phyloP scores from a whole-genome alignment of 2,329 filamentous ascomycete genomes.

The Alternaria brassicicola region DNA sequence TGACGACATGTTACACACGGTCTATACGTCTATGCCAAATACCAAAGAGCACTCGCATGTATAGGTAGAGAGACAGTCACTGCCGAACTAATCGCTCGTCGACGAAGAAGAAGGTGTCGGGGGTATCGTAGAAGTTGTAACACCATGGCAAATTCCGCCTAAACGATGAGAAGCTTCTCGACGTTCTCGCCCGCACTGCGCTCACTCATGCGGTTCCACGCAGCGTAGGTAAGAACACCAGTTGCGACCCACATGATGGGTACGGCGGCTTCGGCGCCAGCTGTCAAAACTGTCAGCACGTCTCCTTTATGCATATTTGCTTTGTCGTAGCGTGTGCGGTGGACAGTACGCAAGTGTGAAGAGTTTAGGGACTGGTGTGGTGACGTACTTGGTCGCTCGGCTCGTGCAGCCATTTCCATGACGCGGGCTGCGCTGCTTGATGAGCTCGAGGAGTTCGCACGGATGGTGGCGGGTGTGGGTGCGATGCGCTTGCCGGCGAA shows the following conservation, averaged over 20 bases:
- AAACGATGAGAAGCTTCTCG: slow-evolving; percentile 39
- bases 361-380: neutral
- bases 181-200: slow-evolving; percentile 32
- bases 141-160: neutral
- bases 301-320: neutral
- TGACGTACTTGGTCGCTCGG: slow-evolving; percentile 40
- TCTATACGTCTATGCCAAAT: neutral
- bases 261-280: slow-evolving; percentile 36
- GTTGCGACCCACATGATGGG: slow-evolving; percentile 42
- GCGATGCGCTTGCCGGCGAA: slow-evolving; percentile 28
- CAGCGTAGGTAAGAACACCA: slow-evolving; percentile 34
- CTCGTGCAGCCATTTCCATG: slow-evolving; percentile 38
- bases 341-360: neutral
- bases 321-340: neutral
- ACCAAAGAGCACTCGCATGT: neutral
- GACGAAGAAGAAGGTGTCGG: neutral
- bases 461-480: slow-evolving; percentile 27
- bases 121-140: slow-evolving; percentile 7
- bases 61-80: neutral
- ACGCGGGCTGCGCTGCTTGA: slow-evolving; percentile 32
- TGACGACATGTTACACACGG: neutral
- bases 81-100: neutral
- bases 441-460: slow-evolving; percentile 41
- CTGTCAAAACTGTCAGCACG: slow-evolving; percentile 10
- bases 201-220: slow-evolving; percentile 41